Evolutionary conservation across 495 filamentous ascomycete genomes (phyloP).

Genomic region (Podospora conica): DNA sequence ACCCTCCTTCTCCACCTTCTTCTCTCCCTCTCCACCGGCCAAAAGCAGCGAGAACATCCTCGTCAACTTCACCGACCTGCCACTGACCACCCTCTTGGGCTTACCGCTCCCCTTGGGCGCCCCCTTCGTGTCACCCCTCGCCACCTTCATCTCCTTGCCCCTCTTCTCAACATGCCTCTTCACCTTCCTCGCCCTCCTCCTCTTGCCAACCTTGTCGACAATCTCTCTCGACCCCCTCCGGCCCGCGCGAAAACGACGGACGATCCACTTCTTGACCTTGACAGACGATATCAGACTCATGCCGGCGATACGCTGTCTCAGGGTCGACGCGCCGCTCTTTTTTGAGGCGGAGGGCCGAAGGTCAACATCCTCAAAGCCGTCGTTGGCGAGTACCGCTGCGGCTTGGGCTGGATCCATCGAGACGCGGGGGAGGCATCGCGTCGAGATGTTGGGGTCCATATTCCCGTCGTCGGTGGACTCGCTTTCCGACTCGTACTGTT

Average conservation of each 20-base stretch:
- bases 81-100: background rate
- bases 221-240: constrained; percentile 17
- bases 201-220: constrained; percentile 10
- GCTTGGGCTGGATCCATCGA: constrained; percentile 9
- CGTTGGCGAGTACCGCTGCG: background rate
- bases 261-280: constrained; percentile 24
- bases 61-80: background rate
- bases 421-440: constrained; percentile 16
- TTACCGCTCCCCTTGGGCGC: background rate
- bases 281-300: background rate
- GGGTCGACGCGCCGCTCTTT: background rate
- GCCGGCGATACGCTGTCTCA: background rate
- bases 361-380: background rate
- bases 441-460: constrained; percentile 13
- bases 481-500: background rate
- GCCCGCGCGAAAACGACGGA: constrained; percentile 15
- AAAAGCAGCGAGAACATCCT: background rate
- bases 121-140: background rate
- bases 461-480: background rate
- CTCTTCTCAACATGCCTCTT: background rate
- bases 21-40: background rate
- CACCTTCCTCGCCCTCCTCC: background rate
- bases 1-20: background rate
- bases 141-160: background rate
- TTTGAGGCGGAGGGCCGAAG: background rate